phyloP scores from a whole-genome alignment of 495 filamentous ascomycete genomes.

The Aspergillus olivimuriae region DNA sequence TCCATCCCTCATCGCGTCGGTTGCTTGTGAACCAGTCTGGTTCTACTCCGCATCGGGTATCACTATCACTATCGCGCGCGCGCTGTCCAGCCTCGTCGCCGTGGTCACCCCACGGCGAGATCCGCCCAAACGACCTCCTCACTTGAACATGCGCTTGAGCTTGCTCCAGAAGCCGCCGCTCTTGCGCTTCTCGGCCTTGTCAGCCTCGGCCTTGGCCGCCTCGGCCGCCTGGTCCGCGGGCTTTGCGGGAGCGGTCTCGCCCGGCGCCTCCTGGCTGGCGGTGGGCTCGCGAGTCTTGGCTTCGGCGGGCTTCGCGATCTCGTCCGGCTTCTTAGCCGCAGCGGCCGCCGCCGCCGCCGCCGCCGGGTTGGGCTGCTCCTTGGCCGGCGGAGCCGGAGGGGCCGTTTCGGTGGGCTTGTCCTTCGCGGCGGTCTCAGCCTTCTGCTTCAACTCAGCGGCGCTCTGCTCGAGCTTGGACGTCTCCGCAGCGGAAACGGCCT shows the following conservation, averaged over 20 bases:
- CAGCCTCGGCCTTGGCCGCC: conserved; percentile 7
- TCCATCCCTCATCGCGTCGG: no score
- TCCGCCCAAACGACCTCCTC: no score
- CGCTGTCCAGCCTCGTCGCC: no score
- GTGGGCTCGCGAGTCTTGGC: conserved; percentile 6
- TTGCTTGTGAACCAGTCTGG: conserved; percentile 11
- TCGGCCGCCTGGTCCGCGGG: conserved; percentile 9
- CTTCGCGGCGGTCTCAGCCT: not conserved
- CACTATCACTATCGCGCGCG: no score
- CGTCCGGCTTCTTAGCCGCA: not conserved
- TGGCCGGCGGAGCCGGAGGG: not conserved
- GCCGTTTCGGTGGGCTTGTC: not conserved
- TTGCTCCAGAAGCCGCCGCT: conserved; percentile 20
- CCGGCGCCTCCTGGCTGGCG: conserved; percentile 4
- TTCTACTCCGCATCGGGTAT: conserved; percentile 2
- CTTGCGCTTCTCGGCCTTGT: conserved; percentile 20
- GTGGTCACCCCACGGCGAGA: no score
- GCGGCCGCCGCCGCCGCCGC: not conserved
- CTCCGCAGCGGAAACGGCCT: not conserved
- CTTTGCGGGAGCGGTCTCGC: conserved; percentile 2
- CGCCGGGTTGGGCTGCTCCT: not conserved
- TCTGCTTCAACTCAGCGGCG: not conserved
- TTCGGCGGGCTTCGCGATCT: conserved; percentile 8
- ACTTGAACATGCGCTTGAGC: conserved; percentile 29
- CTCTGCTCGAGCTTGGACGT: not conserved